Evolutionary conservation across 2,329 filamentous ascomycete genomes (phyloP), one percentile per base, ranked within the genome.

Genomic region (Xylariaceae sp.): DNA sequence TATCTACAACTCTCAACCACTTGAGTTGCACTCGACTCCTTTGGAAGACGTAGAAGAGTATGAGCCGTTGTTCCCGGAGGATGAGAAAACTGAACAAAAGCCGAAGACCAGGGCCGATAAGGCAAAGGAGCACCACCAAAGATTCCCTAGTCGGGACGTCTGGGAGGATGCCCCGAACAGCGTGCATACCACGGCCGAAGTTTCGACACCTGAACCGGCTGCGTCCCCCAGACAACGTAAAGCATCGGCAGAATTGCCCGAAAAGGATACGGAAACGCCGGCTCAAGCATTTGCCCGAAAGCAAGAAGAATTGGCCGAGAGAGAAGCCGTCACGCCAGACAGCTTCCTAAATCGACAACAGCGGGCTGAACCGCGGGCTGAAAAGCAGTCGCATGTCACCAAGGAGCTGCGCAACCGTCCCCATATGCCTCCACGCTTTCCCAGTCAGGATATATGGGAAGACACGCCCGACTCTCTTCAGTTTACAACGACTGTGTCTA

Each of bases 131-230:
- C 74, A 79, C 57, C 81, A 83, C 60, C 86, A 87, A 57, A 72
- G 80, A 58, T 99, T 99, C 72, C 94, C 94, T 1, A 96, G 91
- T 70, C 88, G 91, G 69, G 94, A 99, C 69, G 83, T 97, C 41
- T 99, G 94, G 94, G 94, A 99, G 74, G 95, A 99, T 70, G 87
- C 90, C 0, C 94, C 95, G 3, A 87, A 85, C 67, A 96, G 91
- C 71, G 78, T 89, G 50, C 85, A 94, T 65, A 84, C 81, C 66
- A 86, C 83, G 35, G 85, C 91, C 2, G 91, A 89, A 56, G 92
- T 97, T 6, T 89, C 87, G 2, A 94, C 89, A 0, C 91, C 91
- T 1, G 88, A 91, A 64, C 67, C 80, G 34, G 74, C 77, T 56
- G 76, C 56, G 66, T 73, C 51, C 53, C 63, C 58, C 69, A 74